Evolutionary conservation across 164 flowering plant species (phyloP).

Genomic region (Annona squamosa): DNA sequence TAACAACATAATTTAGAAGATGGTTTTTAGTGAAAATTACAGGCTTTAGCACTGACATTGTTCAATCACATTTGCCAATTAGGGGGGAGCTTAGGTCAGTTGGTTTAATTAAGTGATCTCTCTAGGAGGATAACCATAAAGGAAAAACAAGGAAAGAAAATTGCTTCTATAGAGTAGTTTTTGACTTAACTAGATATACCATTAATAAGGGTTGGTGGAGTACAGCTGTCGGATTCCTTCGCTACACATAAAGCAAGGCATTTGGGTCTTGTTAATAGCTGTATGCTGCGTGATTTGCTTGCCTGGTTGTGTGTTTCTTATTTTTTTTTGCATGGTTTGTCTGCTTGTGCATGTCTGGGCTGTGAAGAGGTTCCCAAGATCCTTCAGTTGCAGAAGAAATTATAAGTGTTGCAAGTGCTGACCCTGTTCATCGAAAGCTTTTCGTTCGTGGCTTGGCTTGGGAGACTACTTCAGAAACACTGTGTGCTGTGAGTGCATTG

Average conservation of each 20-base stretch:
- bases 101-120: too few species aligned
- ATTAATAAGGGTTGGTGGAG: too few species aligned
- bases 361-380: constrained; percentile 63
- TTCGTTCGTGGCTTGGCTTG: constrained; percentile 81
- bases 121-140: too few species aligned
- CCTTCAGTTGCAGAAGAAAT: constrained; percentile 71
- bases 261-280: not conserved
- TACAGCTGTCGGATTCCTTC: too few species aligned
- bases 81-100: too few species aligned
- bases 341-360: constrained; percentile 49
- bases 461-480: constrained; percentile 71
- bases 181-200: too few species aligned
- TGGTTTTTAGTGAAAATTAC: too few species aligned
- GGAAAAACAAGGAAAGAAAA: too few species aligned
- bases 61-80: too few species aligned
- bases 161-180: too few species aligned
- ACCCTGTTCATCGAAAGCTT: constrained; percentile 79
- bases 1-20: too few species aligned
- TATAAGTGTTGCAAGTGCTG: constrained; percentile 61
- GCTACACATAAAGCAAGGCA: not conserved
- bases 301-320: constrained; percentile 9
- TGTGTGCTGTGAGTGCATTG: constrained; percentile 84
- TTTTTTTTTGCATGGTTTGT: constrained; percentile 49
- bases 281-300: not conserved
- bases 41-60: too few species aligned